Evolutionary conservation across 148 eudicot genomes (phyloP), one percentile per base, ranked within the genome.

Genomic region (Chenopodium quinoa): DNA sequence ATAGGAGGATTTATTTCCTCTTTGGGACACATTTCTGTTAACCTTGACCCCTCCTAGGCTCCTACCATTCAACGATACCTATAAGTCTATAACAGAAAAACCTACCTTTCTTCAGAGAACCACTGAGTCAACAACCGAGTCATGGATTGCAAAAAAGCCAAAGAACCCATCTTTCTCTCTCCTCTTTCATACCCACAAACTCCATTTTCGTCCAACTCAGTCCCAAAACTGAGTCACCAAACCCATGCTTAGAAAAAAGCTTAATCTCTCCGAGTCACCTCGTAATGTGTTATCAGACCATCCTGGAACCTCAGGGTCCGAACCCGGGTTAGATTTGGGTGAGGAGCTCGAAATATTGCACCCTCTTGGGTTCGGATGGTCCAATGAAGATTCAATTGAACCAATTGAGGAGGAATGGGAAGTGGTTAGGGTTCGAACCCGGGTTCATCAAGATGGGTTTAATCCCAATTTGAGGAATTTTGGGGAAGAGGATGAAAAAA

Each of bases 301-400:
- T 79, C 84, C 63, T 79, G 82, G 37, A 14, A 84, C 70, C 82
- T 52, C 85, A 31, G 78, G 82, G 6, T 40, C 75, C 56, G 82
- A 80, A 60, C 67, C 60, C 27, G 68, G 64, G 12, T 54, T 84
- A 14, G 87, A 88, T 74, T 46, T 77, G 50, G 93, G 88, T 0
- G 85, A 86, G 79, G 92, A 91, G 84, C 91, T 89, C 75, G 86
- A 88, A 47, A 81, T 90, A 8, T 79, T 89, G 79, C 78, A 73
- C 77, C 86, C 85, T 4, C 81, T 70, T 84, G 88, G 88, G 71
- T 75, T 82, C 5, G 78, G 58, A 23, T 75, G 75, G 80, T 63
- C 75, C 0, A 79, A 31, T 14, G 73, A 9, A 29, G 78, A 60
- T 47, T 80, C 77, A 80, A 64, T 70, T 52, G 75, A 74, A 80